Evolutionary conservation across 2,329 filamentous ascomycete species (phyloP), one percentile per base, ranked within the genome.

Genomic region (Penicillium capsulatum): DNA sequence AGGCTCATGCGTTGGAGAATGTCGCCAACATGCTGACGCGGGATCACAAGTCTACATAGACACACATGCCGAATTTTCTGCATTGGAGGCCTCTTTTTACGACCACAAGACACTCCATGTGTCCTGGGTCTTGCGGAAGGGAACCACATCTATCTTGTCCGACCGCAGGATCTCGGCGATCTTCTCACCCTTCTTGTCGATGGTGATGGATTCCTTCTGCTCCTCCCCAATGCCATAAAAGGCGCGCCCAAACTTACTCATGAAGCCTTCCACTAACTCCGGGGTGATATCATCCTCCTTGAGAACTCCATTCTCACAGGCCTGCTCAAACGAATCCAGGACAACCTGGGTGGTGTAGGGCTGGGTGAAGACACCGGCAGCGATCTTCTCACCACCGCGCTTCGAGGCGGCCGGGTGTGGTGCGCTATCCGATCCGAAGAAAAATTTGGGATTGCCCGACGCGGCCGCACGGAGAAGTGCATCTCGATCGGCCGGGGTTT

Each of bases 371-470:
- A 81, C 73, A 24, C 80, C 77, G 3, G 79, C 78, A 17, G 77
- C 70, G 15, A 63, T 65, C 50, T 66, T 70, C 37, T 69, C 69
- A 40, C 66, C 68, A 7, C 74, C 76, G 39, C 72, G 69, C 66
- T 82, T 82, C 46, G 76, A 74, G 7, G 60, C 61, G 2, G 71
- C 63, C 7, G 74, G 72, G 61, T 83, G 79, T 59, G 85, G 84
- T n/a, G 84, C 84, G 10, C 75, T 80, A 60, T 88, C 84, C n/a
- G 74, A 80, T 17, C 70, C 83, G 15, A 91, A 79, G 65, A 84
- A 84, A 64, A 83, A 83, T 48, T 79, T 79, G 2, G 72, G 65
- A 35, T 75, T 65, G 14, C 77, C 76, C 14, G 69, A 71, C 1
- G 67, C 66, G 3, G 73, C 77, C 1, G 80, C 77, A 31, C 77